Evolutionary conservation across 2,329 filamentous ascomycete genomes (phyloP).

Genomic region (Ploettnerulaceae sp.): DNA sequence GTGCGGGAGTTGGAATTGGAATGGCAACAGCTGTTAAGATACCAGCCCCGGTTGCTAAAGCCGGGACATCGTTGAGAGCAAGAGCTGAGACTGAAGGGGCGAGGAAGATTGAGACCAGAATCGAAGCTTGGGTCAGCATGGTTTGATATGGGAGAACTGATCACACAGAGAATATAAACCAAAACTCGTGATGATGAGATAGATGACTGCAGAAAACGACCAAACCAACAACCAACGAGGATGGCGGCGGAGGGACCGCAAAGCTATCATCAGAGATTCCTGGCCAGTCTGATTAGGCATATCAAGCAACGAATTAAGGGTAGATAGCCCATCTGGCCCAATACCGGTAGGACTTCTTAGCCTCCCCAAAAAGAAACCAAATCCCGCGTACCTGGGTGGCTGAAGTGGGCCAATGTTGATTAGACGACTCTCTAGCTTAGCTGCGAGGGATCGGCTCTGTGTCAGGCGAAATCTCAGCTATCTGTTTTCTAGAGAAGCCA

Average conservation of each 20-base stretch:
- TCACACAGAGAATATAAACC: background rate
- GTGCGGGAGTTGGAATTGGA: conserved; percentile 41
- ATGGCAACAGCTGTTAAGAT: conserved; percentile 10
- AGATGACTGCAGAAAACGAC: too few species aligned
- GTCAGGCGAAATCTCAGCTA: background rate
- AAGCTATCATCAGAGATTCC: background rate
- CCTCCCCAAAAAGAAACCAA: conserved; percentile 1
- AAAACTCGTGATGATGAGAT: background rate
- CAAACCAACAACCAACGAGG: too few species aligned
- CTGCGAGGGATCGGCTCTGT: background rate
- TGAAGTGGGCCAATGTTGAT: background rate
- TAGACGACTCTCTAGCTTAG: background rate
- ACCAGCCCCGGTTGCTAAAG: conserved; percentile 1
- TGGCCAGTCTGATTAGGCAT: background rate
- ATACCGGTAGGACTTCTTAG: background rate
- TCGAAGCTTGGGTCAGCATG: background rate
- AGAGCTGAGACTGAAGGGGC: background rate
- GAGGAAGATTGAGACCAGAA: background rate
- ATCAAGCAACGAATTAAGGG: background rate
- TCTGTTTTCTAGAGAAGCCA: too few species aligned
- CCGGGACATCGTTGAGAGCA: conserved; percentile 5
- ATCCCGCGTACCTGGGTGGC: conserved; percentile 2
- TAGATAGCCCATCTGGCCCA: background rate
- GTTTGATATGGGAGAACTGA: background rate
- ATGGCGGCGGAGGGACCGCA: too few species aligned